phyloP scores from a whole-genome alignment of 2,329 filamentous ascomycete genomes.

The Fusarium marasasianum region DNA sequence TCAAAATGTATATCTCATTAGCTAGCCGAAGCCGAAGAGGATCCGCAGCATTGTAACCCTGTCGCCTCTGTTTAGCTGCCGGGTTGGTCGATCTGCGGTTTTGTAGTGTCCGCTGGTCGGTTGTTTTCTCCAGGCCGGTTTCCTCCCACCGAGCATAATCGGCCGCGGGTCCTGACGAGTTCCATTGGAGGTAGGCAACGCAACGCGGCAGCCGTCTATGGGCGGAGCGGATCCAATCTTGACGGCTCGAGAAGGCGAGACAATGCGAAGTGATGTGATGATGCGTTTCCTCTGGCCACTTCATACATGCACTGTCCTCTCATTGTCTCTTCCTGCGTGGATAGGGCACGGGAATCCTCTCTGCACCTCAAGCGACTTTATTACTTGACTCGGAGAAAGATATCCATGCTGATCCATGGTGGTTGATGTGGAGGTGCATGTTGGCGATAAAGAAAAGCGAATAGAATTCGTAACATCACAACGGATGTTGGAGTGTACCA shows the following conservation, averaged over 20 bases:
- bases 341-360: constrained; percentile 32
- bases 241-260: constrained; percentile 29
- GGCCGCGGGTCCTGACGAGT: constrained; percentile 29
- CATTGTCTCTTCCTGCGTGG: constrained; percentile 25
- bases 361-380: constrained; percentile 22
- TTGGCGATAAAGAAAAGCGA: not conserved
- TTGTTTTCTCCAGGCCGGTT: constrained; percentile 25
- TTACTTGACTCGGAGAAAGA: constrained; percentile 25
- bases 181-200: constrained; percentile 29
- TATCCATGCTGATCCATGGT: constrained; percentile 10
- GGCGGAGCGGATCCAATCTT: constrained; percentile 38
- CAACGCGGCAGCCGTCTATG: constrained; percentile 38
- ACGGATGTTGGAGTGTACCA: not conserved
- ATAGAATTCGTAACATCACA: constrained; percentile 1
- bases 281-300: constrained; percentile 37
- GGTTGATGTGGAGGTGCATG: constrained; percentile 14
- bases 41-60: constrained; percentile 38
- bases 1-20: constrained; percentile 36
- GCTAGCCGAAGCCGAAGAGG: constrained; percentile 29
- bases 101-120: constrained; percentile 31
- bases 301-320: constrained; percentile 12
- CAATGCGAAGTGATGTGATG: constrained; percentile 43
- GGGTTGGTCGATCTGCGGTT: constrained; percentile 42
- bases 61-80: constrained; percentile 35
- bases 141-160: constrained; percentile 32